Conservation (phyloP, 2,329 filamentous ascomycete genomes). For the Trichothecium sympodiale region DNA sequence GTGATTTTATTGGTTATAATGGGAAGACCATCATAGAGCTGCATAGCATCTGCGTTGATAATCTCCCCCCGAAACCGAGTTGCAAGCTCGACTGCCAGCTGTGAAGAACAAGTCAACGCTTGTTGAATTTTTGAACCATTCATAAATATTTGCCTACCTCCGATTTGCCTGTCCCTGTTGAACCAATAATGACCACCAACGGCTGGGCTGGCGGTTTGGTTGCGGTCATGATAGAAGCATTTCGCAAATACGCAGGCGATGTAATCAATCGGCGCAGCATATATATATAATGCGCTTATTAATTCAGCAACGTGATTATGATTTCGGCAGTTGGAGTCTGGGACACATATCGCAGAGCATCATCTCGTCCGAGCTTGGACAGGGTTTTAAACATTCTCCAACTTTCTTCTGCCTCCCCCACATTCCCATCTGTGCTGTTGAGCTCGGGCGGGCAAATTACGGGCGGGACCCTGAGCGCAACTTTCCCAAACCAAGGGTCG, state of each 20-base stretch:
- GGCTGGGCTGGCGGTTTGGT: constrained; percentile 37
- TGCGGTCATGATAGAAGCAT: constrained; percentile 27
- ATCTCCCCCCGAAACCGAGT: constrained; percentile 78
- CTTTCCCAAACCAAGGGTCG: constrained; percentile 2
- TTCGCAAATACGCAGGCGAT: constrained; percentile 13
- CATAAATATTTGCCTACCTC: constrained; percentile 44
- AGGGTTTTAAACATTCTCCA: not conserved
- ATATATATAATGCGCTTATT: not conserved
- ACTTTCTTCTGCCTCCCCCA: constrained; percentile 1
- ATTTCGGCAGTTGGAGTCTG: no score
- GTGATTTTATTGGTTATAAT: constrained; percentile 95
- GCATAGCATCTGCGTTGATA: constrained; percentile 97
- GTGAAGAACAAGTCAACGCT: not conserved
- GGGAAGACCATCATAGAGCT: constrained; percentile 84
- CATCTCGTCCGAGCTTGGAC: not conserved
- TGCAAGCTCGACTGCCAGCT: constrained; percentile 87
- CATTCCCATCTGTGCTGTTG: not conserved
- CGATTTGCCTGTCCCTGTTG: constrained; percentile 89
- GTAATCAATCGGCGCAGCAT: constrained; percentile 16
- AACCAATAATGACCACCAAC: constrained; percentile 72
- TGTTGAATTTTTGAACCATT: not conserved
- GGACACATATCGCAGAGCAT: no score
- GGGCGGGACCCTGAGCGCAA: not conserved
- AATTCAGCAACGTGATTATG: not conserved
- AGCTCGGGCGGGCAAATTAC: not conserved